Evolutionary conservation across 345 rosid genomes (phyloP).

Genomic region (Garcia nutans): DNA sequence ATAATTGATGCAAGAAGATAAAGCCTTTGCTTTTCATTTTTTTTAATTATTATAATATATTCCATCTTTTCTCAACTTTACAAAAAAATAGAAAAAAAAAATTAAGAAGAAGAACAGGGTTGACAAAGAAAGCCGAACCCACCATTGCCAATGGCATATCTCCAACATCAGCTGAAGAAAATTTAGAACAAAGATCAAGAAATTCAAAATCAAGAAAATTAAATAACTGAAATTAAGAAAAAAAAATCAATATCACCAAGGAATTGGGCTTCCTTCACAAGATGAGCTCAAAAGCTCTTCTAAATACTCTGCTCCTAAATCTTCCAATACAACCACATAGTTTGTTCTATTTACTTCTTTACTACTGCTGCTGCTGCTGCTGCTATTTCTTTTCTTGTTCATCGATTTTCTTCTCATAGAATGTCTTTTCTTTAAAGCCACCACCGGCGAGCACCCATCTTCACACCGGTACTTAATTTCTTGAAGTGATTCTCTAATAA

Average conservation of each 20-base stretch:
- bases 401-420: conserved; percentile 39
- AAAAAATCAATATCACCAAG: conserved; percentile 15
- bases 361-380: too few species aligned
- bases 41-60: not conserved
- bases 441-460: conserved; percentile 48
- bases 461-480: conserved; percentile 34
- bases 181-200: not conserved
- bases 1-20: not conserved
- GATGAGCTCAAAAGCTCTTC: conserved; percentile 40
- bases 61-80: conserved; percentile 1
- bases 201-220: not conserved
- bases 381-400: conserved; percentile 1
- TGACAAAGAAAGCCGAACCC: conserved; percentile 2
- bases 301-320: conserved; percentile 41
- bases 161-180: not conserved
- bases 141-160: not conserved
- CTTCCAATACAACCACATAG: conserved; percentile 41
- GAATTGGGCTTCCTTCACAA: conserved; percentile 13
- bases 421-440: conserved; percentile 42
- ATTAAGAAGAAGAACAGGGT: not conserved
- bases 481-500: conserved; percentile 42
- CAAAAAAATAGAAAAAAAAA: not conserved
- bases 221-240: not conserved
- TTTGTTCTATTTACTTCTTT: not conserved
- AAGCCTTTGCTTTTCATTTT: not conserved